Base-by-base conservation (phyloP, 768 basidiomycete species). In the Tulasnella sp. region DNA sequence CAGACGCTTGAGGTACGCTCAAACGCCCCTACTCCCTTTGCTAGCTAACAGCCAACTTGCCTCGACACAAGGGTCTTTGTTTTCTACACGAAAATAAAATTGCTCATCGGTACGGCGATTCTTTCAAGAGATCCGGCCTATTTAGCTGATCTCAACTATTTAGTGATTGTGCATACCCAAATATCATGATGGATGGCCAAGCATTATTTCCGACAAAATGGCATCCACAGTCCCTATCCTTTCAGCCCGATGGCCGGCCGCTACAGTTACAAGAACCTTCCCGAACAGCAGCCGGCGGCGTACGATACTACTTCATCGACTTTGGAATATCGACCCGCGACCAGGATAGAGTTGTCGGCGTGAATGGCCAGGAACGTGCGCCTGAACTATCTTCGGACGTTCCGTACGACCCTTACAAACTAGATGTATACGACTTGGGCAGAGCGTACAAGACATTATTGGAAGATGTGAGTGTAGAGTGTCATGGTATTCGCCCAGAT, bases 101-200 rank as follows among this genome's bases (percentile, higher is more conserved):
- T 36, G 56, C 56, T 14, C 56, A 57, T 49, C 46, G 56, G 56
- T 57, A 35, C 3, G 56, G 14, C 17, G 21, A n/a, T 9, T 12
- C 23, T 14, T 6, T 53, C 31, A 57, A 12, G 46, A 15, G n/a
- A n/a, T 2, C 9, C 25, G 19, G 32, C 17, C 2, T 3, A 12
- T 17, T 15, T 25, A 15, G 7, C 42, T 34, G 14, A 11, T 21
- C 40, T 25, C 6, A 49, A 15, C 40, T n/a, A 19, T 21, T 21
- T 32, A 57, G 56, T 31, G 56, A 57, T 19, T 57, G 56, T 17
- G 46, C 56, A 6, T 36, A 34, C 17, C 27, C 21, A 11, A 57
- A 57, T 32, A 34, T 57, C 45, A 57, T 57, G 56, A 57, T 57
- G 56, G 56, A 57, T 32, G 56, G 29, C 6, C 21, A 36, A 49